These are phyloP conservation scores for Leccinum imitatum DNA, from an alignment of 768 basidiomycete species.

Conservation along the genomic window DNA sequence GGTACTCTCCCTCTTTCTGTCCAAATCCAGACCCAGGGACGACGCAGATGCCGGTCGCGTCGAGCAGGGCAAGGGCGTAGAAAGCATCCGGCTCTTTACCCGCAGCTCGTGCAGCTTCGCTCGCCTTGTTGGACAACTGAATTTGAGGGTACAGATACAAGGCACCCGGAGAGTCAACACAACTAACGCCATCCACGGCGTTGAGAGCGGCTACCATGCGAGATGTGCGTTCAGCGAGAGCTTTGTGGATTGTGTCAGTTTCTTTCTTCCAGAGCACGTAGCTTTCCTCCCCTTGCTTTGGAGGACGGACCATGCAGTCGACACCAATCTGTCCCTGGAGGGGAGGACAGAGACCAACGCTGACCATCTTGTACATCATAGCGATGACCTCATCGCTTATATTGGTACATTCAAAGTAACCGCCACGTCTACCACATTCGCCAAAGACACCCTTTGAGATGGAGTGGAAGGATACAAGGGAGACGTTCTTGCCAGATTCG, in stretches of 20 bases:
- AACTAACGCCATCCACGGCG: conserved; percentile 81
- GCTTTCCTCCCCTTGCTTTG: conserved; percentile 69
- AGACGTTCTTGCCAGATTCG: conserved; percentile 56
- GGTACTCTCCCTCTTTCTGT: conserved; percentile 85
- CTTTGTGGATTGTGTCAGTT: conserved; percentile 75
- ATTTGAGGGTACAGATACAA: conserved; percentile 92
- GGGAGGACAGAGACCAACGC: conserved; percentile 86
- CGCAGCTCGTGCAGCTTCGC: conserved; percentile 64
- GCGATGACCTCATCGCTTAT: conserved; percentile 74
- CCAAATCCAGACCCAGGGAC: conserved; percentile 96
- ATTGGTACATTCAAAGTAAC: conserved; percentile 93
- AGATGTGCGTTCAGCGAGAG: conserved; percentile 65
- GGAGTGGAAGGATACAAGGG: conserved; percentile 94
- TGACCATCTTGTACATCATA: conserved; percentile 95
- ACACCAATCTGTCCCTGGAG: conserved; percentile 91
- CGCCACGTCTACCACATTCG: conserved; percentile 96
- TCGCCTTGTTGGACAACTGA: conserved; percentile 66
- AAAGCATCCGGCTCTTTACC: conserved; percentile 87
- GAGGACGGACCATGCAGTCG: conserved; percentile 92
- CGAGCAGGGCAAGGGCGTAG: conserved; percentile 82
- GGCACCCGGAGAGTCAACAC: conserved; percentile 87
- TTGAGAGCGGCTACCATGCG: conserved; percentile 82
- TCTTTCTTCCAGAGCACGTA: conserved; percentile 83
- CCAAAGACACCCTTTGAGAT: conserved; percentile 96
- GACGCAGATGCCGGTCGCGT: conserved; percentile 89